Conservation (phyloP, 2,329 filamentous ascomycete genomes). For the Penicillium sp. region DNA sequence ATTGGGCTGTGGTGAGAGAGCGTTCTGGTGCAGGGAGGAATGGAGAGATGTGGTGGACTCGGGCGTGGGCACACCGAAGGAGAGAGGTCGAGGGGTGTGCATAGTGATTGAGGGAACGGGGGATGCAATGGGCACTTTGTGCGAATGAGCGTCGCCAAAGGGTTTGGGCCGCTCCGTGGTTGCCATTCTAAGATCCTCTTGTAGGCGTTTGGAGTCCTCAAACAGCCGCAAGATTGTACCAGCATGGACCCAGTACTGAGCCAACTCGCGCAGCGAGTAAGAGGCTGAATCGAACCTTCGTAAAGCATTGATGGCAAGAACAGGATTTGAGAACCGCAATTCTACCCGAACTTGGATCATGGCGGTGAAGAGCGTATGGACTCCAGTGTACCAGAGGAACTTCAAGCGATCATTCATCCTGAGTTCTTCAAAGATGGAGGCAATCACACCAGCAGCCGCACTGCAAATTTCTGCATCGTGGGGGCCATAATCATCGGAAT, state of each 20-base stretch:
- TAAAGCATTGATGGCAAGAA: conserved; percentile 48
- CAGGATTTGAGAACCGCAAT: conserved; percentile 48
- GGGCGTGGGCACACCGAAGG: conserved; percentile 33
- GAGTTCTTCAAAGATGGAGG: conserved; percentile 49
- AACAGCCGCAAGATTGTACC: conserved; percentile 47
- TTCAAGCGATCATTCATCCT: conserved; percentile 45
- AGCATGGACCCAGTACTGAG: conserved; percentile 47
- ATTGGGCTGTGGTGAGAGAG: conserved; percentile 27
- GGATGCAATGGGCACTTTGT: conserved; percentile 21
- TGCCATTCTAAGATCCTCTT: conserved; percentile 43
- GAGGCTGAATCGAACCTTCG: conserved; percentile 47
- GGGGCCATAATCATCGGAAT: conserved; percentile 47
- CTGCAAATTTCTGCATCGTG: conserved; percentile 51
- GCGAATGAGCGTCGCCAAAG: conserved; percentile 19
- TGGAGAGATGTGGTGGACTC: conserved; percentile 31
- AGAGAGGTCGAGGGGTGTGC: conserved; percentile 24
- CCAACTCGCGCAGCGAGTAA: conserved; percentile 44
- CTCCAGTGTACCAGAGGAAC: conserved; percentile 47
- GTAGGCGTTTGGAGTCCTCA: conserved; percentile 46
- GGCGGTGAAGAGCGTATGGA: conserved; percentile 48
- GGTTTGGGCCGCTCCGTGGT: conserved; percentile 36
- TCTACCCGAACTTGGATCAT: conserved; percentile 52
- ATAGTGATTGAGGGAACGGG: conserved; percentile 20
- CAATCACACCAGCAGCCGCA: conserved; percentile 47
- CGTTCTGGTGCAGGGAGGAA: conserved; percentile 23